Evolutionary conservation across 805 yeast genomes (phyloP).

Genomic region (Spathaspora hagerdaliae): DNA sequence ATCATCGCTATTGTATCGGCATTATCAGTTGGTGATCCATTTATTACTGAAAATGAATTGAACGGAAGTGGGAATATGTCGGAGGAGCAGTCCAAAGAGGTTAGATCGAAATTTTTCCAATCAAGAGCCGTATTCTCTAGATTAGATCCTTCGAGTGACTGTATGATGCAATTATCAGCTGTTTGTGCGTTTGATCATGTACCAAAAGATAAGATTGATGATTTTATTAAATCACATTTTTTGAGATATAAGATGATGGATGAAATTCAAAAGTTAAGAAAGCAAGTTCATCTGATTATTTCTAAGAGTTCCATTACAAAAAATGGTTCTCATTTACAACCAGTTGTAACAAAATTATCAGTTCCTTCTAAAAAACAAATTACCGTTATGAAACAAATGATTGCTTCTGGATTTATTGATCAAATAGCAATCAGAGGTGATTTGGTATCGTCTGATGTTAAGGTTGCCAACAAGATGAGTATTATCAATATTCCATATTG

Average conservation of each 20-base stretch:
- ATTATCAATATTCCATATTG: slow-evolving; percentile 63
- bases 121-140: slow-evolving; percentile 59
- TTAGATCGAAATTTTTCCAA: slow-evolving; percentile 51
- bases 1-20: slow-evolving; percentile 91
- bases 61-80: slow-evolving; percentile 26
- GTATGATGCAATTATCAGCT: slow-evolving; percentile 68
- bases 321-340: slow-evolving; percentile 50
- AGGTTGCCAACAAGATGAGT: slow-evolving; percentile 52
- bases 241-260: slow-evolving; percentile 78
- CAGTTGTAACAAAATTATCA: slow-evolving; percentile 43
- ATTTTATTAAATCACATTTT: slow-evolving; percentile 59
- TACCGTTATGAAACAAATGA: slow-evolving; percentile 81
- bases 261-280: slow-evolving; percentile 77
- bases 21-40: slow-evolving; percentile 90
- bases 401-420: slow-evolving; percentile 89
- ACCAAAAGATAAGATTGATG: slow-evolving; percentile 37
- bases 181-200: slow-evolving; percentile 86
- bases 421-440: slow-evolving; percentile 87
- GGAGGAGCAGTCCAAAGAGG: slow-evolving; percentile 29
- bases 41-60: slow-evolving; percentile 68
- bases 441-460: slow-evolving; percentile 57
- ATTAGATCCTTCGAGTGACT: slow-evolving; percentile 74
- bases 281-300: slow-evolving; percentile 75
- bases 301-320: slow-evolving; percentile 48
- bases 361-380: slow-evolving; percentile 70